These are phyloP conservation scores for Fusarium foetens DNA, from an alignment of 2,329 filamentous ascomycete genomes.

Conservation along the genomic window DNA sequence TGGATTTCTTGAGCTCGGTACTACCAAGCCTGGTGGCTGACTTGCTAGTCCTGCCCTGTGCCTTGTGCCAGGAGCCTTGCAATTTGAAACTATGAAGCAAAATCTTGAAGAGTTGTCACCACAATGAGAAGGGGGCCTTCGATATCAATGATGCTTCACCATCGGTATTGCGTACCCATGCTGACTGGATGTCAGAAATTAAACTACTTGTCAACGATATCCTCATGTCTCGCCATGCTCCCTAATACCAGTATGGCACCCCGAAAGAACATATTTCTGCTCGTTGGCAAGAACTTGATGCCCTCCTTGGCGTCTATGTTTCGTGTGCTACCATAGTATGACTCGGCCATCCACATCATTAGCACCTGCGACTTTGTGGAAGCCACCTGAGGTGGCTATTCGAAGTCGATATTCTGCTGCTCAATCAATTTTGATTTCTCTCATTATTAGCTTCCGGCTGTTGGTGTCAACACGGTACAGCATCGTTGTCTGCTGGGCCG, in stretches of 20 bases:
- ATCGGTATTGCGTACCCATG: not conserved
- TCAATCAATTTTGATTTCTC: not conserved
- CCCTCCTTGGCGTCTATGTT: not conserved
- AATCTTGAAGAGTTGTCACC: not conserved
- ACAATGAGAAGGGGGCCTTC: not conserved
- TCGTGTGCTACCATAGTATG: not conserved
- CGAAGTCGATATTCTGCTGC: not conserved
- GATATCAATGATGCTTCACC: not conserved
- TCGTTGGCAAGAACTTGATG: not conserved
- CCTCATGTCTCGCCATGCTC: not conserved
- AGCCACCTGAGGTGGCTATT: not conserved
- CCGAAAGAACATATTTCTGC: not conserved
- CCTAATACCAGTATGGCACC: not conserved
- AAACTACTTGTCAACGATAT: not conserved
- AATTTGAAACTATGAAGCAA: constrained; percentile 9
- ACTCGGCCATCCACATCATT: not conserved
- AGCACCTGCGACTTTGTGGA: not conserved
- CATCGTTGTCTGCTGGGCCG: not conserved
- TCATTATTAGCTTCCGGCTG: not conserved
- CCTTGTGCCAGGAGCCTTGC: constrained; percentile 21
- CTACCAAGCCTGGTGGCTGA: constrained; percentile 8
- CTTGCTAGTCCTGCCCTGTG: constrained; percentile 22
- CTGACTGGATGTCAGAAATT: not conserved
- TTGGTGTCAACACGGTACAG: not conserved
- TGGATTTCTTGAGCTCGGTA: not conserved